Evolutionary conservation across 805 yeast genomes (phyloP).

Genomic region (Nakazawaea anatomiae): DNA sequence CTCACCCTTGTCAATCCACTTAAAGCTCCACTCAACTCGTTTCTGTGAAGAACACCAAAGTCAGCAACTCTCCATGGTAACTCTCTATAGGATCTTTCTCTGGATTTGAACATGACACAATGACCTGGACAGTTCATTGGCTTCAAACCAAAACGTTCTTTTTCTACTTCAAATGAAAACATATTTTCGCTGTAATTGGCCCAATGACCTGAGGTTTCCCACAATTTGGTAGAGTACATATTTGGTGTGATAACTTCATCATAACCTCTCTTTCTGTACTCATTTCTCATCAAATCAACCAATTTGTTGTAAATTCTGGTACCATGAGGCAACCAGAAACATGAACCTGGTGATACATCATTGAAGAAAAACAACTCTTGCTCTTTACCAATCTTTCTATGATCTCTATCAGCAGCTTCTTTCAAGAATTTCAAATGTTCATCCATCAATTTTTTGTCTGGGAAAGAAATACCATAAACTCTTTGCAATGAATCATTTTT

Average conservation of each 20-base stretch:
- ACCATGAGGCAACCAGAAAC: slow-evolving; percentile 99
- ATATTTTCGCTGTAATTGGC: slow-evolving; percentile 94
- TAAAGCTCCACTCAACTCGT: slow-evolving; percentile 92
- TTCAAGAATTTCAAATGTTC: slow-evolving; percentile 91
- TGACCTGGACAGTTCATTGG: slow-evolving; percentile 95
- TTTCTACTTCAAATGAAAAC: slow-evolving; percentile 96
- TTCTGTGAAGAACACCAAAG: slow-evolving; percentile 95
- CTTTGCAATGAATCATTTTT: slow-evolving; percentile 94
- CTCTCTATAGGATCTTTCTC: slow-evolving; percentile 95
- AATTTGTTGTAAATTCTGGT: slow-evolving; percentile 92
- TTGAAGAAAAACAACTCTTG: slow-evolving; percentile 94
- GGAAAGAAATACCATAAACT: slow-evolving; percentile 96
- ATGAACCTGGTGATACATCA: slow-evolving; percentile 96
- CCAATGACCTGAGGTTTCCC: slow-evolving; percentile 99
- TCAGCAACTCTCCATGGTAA: slow-evolving; percentile 99
- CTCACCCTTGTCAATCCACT: slow-evolving; percentile 95
- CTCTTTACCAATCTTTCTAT: slow-evolving; percentile 92
- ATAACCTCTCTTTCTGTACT: slow-evolving; percentile 90
- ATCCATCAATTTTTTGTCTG: slow-evolving; percentile 93
- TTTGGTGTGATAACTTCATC: slow-evolving; percentile 99
- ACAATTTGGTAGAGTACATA: slow-evolving; percentile 94
- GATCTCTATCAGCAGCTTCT: slow-evolving; percentile 95
- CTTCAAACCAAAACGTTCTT: slow-evolving; percentile 89
- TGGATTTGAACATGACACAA: slow-evolving; percentile 84
- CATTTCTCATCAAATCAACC: slow-evolving; percentile 70